Percentiles rank a stretch among this genome's conserved stretches.
phyloP scores from a whole-genome alignment of 129 eudicot species.

The Sambucus nigra region DNA sequence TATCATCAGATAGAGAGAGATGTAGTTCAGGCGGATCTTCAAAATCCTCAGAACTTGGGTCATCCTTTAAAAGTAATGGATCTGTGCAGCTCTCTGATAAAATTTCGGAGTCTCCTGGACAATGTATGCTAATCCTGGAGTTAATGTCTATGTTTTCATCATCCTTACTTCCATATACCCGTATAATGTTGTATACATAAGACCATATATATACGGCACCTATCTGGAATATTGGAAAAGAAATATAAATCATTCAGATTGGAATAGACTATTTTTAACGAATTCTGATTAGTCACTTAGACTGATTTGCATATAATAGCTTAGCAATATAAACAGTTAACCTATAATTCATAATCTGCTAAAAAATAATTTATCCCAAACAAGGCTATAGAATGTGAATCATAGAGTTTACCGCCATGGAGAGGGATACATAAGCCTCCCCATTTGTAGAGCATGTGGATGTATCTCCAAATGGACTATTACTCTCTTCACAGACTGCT shows the following conservation, averaged over 20 bases:
- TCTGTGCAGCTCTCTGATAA: conserved; percentile 19
- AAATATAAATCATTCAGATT: background rate
- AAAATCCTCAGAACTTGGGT: conserved; percentile 20
- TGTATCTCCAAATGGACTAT: conserved; percentile 57
- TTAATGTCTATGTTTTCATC: conserved; percentile 9
- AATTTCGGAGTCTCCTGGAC: conserved; percentile 26
- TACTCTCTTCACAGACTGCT: conserved; percentile 52
- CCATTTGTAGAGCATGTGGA: conserved; percentile 38
- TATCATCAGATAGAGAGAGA: background rate
- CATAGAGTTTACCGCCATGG: conserved; percentile 42
- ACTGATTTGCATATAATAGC: too few species aligned
- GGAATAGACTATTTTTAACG: too few species aligned
- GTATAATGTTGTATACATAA: conserved; percentile 46
- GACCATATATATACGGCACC: conserved; percentile 46
- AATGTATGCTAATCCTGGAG: conserved; percentile 26
- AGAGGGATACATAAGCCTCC: conserved; percentile 47
- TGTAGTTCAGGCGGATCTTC: conserved; percentile 17
- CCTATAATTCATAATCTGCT: too few species aligned
- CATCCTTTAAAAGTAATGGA: conserved; percentile 22
- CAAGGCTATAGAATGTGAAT: background rate
- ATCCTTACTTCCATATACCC: conserved; percentile 31
- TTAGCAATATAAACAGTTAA: too few species aligned
- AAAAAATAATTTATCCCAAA: too few species aligned
- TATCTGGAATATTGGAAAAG: conserved; percentile 26
- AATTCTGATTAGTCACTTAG: too few species aligned